A percentile compares a stretch with the other conserved stretches of the same genome.
phyloP scores from a whole-genome alignment of 2,329 filamentous ascomycete species.

The Sclerotinia trifoliorum region DNA sequence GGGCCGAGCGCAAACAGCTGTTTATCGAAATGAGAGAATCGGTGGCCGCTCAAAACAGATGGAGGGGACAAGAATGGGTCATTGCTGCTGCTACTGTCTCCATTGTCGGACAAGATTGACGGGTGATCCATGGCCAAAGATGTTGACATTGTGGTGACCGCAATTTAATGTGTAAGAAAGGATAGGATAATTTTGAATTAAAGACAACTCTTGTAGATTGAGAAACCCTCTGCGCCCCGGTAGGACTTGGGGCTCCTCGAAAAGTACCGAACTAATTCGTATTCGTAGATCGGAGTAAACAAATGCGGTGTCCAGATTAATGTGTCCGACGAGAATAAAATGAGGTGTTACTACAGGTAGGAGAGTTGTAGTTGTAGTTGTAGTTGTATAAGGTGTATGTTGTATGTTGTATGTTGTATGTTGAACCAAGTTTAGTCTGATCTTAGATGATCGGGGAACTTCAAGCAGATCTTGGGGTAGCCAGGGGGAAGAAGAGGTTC shows the following conservation, averaged over 20 bases:
- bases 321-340: slow-evolving; percentile 13
- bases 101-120: slow-evolving; percentile 28
- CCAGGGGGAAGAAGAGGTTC: slow-evolving; percentile 15
- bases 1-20: slow-evolving; percentile 76
- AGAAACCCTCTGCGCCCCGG: slow-evolving; percentile 21
- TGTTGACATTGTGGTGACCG: slow-evolving; percentile 40
- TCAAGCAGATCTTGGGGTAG: slow-evolving; percentile 15
- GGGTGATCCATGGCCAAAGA: slow-evolving; percentile 35
- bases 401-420: not conserved
- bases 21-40: slow-evolving; percentile 80
- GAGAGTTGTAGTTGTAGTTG: not conserved
- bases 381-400: not conserved
- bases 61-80: slow-evolving; percentile 58
- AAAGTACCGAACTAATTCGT: slow-evolving; percentile 11
- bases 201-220: slow-evolving; percentile 18
- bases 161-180: slow-evolving; percentile 17
- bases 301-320: slow-evolving; percentile 11
- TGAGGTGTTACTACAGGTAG: not conserved
- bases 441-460: slow-evolving; percentile 11
- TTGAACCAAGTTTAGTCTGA: slow-evolving; percentile 6
- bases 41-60: slow-evolving; percentile 61
- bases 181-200: not conserved
- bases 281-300: slow-evolving; percentile 20
- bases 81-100: slow-evolving; percentile 29
- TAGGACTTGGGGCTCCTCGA: slow-evolving; percentile 19